Evolutionary conservation across 176 grass and related monocot genomes (phyloP), one percentile per base, ranked within the genome.

Genomic region (Phoenix dactylifera): DNA sequence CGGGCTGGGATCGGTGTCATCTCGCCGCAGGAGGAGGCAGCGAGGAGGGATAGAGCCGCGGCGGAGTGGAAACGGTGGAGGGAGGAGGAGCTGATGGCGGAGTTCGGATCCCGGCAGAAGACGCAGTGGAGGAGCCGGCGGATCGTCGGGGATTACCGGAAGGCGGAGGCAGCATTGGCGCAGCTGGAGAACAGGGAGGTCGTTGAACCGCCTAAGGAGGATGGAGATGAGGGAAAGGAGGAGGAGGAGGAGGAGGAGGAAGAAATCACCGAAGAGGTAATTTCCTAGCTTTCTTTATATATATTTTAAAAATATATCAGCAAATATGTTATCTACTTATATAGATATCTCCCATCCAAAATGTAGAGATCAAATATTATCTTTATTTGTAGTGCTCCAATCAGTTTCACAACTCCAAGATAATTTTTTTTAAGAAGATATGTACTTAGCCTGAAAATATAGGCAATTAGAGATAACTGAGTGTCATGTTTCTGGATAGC

Each of bases 221-320:
- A 35, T 7, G 59, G 3, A 0, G 52, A 39, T 5, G 65, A 68
- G 17, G 52, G 15, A 48, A 81, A 86, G 52, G 23, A 60, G 65
- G 66, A 72, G 59, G 68, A 75, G 68, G 91, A 79, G 18, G 86
- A 95, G 18, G 84, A 88, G 32, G 91, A 80, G 54, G 70, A 83
- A 61, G 77, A 91, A 20, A 91, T 88, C 64, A 92, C 93, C 16
- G 83, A 88, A 81, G 81, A 92, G 87, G 93, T 97, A 60, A 55
- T 44, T 44, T 44, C 35, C 35, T 44, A 12, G 35, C 35, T 44
- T 44, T 44, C 9, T 44, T 12, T 44, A 12, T 44, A 44, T 44
- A 44, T 44, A 20, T 44, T 44, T 44, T 14, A 44, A 44, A 44
- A 44, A 44, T 10, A 14, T 44, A 39, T 44, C 0, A 10, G 10